Evolutionary conservation across 202 grass and related monocot genomes (phyloP).

Genomic region (Tripidium arundinaceum): DNA sequence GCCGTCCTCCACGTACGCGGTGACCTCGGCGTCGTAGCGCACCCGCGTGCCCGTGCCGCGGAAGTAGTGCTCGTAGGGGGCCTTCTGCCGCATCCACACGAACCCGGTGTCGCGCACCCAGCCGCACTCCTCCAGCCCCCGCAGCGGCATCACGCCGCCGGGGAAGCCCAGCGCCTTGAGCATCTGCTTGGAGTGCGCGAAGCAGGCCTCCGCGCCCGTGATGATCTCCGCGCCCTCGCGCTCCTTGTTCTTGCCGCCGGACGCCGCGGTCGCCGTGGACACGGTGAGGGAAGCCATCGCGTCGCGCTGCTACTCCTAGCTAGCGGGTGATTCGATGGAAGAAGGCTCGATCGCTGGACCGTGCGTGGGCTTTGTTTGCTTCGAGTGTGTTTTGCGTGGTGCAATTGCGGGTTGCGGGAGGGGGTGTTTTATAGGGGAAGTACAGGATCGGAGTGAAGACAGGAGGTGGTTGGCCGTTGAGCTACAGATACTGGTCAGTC

Average conservation of each 20-base stretch:
- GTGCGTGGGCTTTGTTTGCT: background rate
- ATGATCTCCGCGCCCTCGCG: constrained; percentile 61
- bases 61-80: constrained; percentile 79
- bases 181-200: constrained; percentile 58
- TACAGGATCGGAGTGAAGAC: background rate
- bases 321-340: background rate
- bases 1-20: constrained; percentile 69
- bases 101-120: constrained; percentile 75
- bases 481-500: constrained; percentile 39
- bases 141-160: constrained; percentile 69
- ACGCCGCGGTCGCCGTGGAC: background rate
- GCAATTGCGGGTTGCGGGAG: background rate
- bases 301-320: background rate
- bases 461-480: constrained; percentile 39
- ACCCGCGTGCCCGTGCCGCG: constrained; percentile 49
- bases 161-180: constrained; percentile 64
- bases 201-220: constrained; percentile 62
- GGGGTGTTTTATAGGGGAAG: constrained; percentile 21
- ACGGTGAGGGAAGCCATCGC: constrained; percentile 29
- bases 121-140: constrained; percentile 67
- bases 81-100: constrained; percentile 88
- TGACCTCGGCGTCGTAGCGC: constrained; percentile 72
- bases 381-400: background rate
- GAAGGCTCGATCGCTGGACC: background rate
- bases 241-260: background rate